These are phyloP conservation scores for Pythium dissotocum DNA, from an alignment of 352 stramenopile species.

Conservation along the genomic window DNA sequence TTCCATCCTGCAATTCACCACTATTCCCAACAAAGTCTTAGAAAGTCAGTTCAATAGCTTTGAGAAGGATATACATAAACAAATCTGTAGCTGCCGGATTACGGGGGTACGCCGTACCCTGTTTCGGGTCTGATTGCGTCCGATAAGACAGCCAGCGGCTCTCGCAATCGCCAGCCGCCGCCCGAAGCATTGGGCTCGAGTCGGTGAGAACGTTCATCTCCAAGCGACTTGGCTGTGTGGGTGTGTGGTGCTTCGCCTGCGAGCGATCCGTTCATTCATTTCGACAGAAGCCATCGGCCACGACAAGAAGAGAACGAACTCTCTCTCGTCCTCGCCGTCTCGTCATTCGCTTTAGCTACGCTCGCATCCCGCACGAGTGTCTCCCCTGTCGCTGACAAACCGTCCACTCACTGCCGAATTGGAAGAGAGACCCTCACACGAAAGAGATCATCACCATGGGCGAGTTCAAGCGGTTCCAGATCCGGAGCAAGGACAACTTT, in stretches of 20 bases:
- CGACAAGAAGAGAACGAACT: neutral
- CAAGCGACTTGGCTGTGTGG: neutral
- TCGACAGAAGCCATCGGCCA: neutral
- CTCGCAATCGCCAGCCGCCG: constrained; percentile 10
- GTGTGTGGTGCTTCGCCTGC: neutral
- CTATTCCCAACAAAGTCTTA: neutral
- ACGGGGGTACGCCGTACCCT: neutral
- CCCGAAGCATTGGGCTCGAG: neutral
- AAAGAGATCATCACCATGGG: neutral
- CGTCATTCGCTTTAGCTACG: neutral
- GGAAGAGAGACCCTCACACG: neutral
- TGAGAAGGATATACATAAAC: neutral
- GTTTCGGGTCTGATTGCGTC: constrained; percentile 17
- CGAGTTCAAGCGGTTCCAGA: constrained; percentile 38
- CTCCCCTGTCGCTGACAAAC: neutral
- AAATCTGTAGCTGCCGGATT: neutral
- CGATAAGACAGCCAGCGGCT: constrained; percentile 15
- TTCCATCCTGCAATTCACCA: neutral
- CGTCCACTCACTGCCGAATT: neutral
- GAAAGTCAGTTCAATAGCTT: too few species aligned
- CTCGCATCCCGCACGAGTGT: neutral
- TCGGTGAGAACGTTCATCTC: neutral
- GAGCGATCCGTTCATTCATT: neutral
- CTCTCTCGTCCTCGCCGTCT: constrained; percentile 1
- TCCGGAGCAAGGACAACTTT: constrained; percentile 59